Base-by-base conservation (phyloP, 2,329 filamentous ascomycete genomes). In the Beauveria pseudobassiana region DNA sequence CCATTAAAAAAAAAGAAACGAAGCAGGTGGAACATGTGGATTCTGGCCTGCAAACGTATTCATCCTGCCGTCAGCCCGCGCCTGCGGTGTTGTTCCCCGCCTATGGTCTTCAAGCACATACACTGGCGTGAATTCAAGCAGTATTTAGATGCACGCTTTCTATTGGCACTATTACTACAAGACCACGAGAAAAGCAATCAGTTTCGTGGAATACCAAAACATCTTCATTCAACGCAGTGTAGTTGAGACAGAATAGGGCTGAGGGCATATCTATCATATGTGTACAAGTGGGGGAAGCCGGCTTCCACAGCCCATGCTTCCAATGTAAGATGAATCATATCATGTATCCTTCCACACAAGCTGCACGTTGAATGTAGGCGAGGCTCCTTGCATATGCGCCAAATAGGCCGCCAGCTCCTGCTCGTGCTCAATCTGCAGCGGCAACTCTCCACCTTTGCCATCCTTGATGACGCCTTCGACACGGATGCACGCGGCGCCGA, bases 351-450 rank as follows among this genome's bases (percentile, higher is more conserved):
- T 68, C 70, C 70, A 74, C 14, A 75, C 69, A 50, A 77, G 67
- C 64, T 77, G 74, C 16, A 80, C 75, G 50, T 70, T 72, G 65
- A 81, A 80, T 9, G 74, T 78, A 7, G 78, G 76, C 40, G 78
- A 71, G 24, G 67, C 68, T 14, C 69, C 79, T 65, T 83, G 76
- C 28, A 87, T 78, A 69, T 90, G 87, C 52, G 81, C 78, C 66
- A 95, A 73, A 73, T 93, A 93, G 0, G 87, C 87, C 63, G 82
- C 81, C 64, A 95, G 72, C 74, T 93, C 89, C 64, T 85, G 83
- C 67, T 93, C 87, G 46, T 86, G 81, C 60, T 87, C 86, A 67
- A 93, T 87, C 61, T 80, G 75, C 68, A 90, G 82, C 18, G 77
- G 77, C 50, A 89, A 77, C 69, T 90, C 87, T 55, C 79, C 79